Evolutionary conservation across 805 yeast species (phyloP).

Genomic region (Saccharomycopsis synnaedendra): DNA sequence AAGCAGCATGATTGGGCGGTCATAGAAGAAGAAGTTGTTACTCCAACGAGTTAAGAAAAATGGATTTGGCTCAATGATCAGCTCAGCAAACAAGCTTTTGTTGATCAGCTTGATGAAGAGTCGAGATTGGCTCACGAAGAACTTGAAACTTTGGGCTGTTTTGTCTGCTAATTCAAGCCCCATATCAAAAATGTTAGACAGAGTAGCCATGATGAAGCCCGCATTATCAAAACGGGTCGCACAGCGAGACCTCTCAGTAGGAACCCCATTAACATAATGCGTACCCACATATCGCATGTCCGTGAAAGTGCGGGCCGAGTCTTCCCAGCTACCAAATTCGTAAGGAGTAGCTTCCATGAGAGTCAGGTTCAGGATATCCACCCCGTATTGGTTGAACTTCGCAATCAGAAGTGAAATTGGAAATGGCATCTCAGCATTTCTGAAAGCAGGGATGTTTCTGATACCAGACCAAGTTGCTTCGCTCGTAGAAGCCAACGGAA

Average conservation of each 20-base stretch:
- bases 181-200: constrained; percentile 70
- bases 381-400: constrained; percentile 31
- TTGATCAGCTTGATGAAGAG: constrained; percentile 26
- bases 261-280: constrained; percentile 44
- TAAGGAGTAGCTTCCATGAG: constrained; percentile 50
- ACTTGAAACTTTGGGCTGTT: constrained; percentile 34
- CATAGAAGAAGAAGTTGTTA: constrained; percentile 26
- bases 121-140: constrained; percentile 19
- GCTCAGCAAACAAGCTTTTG: constrained; percentile 48
- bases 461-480: constrained; percentile 51
- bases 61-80: constrained; percentile 65
- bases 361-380: constrained; percentile 28
- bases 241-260: constrained; percentile 37
- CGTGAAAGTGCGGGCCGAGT: constrained; percentile 51
- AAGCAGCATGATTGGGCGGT: constrained; percentile 34
- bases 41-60: constrained; percentile 35
- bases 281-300: constrained; percentile 65
- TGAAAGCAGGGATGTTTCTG: constrained; percentile 47
- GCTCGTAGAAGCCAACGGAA: constrained; percentile 32
- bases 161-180: constrained; percentile 45
- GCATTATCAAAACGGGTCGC: constrained; percentile 65
- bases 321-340: constrained; percentile 86
- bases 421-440: constrained; percentile 55
- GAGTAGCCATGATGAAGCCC: constrained; percentile 73
- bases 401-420: constrained; percentile 59